Evolutionary conservation across 1,284 basidiomycete species (phyloP).

Genomic region (Vanrija sp.): DNA sequence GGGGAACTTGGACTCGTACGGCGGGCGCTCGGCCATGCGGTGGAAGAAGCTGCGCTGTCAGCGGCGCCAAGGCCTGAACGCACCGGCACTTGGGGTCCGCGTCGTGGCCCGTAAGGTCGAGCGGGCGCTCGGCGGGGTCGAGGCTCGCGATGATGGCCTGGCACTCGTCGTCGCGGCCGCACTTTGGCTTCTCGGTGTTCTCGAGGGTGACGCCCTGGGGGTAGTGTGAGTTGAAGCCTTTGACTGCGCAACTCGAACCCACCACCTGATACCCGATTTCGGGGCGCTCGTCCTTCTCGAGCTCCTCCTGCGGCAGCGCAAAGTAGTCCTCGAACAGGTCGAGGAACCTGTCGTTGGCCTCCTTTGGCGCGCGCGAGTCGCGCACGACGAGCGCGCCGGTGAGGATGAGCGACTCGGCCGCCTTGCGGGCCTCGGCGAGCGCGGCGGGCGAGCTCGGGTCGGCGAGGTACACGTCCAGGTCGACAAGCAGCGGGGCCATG

Average conservation of each 20-base stretch:
- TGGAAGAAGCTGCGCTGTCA: constrained; percentile 64
- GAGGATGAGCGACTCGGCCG: constrained; percentile 70
- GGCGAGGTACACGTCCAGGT: constrained; percentile 68
- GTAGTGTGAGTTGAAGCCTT: neutral
- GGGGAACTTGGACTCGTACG: constrained; percentile 72
- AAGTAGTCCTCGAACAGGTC: constrained; percentile 84
- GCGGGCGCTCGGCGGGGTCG: constrained; percentile 69
- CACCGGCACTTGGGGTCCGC: constrained; percentile 83
- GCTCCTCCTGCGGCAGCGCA: constrained; percentile 59
- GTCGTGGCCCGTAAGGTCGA: constrained; percentile 63
- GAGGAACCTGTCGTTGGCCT: constrained; percentile 72
- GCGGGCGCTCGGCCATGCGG: constrained; percentile 72
- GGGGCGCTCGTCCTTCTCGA: constrained; percentile 72
- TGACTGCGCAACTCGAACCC: constrained; percentile 2
- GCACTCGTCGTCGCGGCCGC: constrained; percentile 54
- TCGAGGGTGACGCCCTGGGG: constrained; percentile 78
- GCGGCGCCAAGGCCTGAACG: neutral
- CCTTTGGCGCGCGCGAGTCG: constrained; percentile 75
- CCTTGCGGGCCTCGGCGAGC: constrained; percentile 51
- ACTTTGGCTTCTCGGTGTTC: constrained; percentile 88
- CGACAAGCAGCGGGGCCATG: constrained; percentile 49
- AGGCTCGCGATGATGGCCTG: constrained; percentile 51
- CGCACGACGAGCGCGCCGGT: constrained; percentile 73
- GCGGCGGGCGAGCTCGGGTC: constrained; percentile 54
- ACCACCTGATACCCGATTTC: constrained; percentile 59